A percentile compares a stretch with the other conserved stretches of the same genome.
Conservation (phyloP, 2,329 filamentous ascomycete species). For the Ophiostoma sp. region DNA sequence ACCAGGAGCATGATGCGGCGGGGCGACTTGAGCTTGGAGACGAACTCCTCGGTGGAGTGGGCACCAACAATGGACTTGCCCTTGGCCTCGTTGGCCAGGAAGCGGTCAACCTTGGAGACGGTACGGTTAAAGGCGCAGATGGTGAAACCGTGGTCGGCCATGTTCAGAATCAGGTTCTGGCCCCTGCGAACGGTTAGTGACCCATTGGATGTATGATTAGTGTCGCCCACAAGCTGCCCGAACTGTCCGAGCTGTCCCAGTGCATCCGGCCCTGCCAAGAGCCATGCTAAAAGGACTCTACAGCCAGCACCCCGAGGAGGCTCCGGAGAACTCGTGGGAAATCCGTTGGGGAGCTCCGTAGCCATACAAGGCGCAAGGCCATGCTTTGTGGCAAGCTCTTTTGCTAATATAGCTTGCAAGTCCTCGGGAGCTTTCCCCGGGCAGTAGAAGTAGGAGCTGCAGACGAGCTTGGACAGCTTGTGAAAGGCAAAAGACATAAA, state of each 20-base stretch:
- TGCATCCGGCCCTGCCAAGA: background rate
- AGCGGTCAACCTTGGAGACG: constrained; percentile 93
- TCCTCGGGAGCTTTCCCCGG: background rate
- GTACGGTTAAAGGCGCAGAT: constrained; percentile 99
- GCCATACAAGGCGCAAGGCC: background rate
- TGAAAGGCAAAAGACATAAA: background rate
- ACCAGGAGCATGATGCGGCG: constrained; percentile 98
- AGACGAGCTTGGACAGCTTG: constrained; percentile 1
- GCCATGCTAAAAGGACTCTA: background rate
- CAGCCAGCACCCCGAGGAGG: background rate
- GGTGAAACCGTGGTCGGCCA: constrained; percentile 88
- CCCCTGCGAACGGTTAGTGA: constrained; percentile 42
- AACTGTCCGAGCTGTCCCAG: background rate
- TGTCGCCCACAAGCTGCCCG: background rate
- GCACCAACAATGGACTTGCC: constrained; percentile 94
- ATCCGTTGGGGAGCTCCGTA: constrained; percentile 13
- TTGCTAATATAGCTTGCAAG: background rate
- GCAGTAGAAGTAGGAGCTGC: background rate
- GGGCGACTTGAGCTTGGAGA: constrained; percentile 93
- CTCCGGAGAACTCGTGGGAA: background rate
- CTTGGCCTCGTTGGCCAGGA: constrained; percentile 87
- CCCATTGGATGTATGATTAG: background rate
- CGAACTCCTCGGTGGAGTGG: constrained; percentile 89
- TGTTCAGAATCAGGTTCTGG: constrained; percentile 86
- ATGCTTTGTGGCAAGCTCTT: background rate